Conservation (phyloP, 2,329 filamentous ascomycete species). For the Coccinonectria pachysandricola region DNA sequence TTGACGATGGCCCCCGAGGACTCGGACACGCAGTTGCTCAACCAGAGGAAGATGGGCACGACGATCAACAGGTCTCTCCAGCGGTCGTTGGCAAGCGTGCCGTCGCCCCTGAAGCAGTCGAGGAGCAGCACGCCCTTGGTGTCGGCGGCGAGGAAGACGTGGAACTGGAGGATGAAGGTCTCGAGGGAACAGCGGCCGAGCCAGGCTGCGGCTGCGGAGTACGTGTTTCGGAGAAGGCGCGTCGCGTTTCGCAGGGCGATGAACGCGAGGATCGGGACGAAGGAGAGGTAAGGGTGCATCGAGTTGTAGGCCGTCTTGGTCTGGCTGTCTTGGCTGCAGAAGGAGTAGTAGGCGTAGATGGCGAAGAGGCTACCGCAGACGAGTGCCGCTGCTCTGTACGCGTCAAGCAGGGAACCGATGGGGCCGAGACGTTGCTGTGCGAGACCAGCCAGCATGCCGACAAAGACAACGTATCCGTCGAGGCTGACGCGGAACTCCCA, state of each 20-base stretch:
- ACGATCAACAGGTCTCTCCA: slow-evolving; percentile 17
- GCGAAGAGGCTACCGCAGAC: slow-evolving; percentile 15
- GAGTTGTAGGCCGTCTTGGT: slow-evolving; percentile 30
- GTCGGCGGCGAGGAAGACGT: slow-evolving; percentile 52
- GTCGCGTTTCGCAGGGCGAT: slow-evolving; percentile 39
- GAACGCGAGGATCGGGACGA: slow-evolving; percentile 42
- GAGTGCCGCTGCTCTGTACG: slow-evolving; percentile 13
- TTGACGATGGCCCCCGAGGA: slow-evolving; percentile 17
- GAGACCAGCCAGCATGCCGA: slow-evolving; percentile 38
- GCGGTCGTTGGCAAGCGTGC: slow-evolving; percentile 14
- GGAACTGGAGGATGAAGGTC: slow-evolving; percentile 49
- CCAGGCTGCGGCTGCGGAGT: slow-evolving; percentile 35
- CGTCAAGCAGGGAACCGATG: slow-evolving; percentile 9
- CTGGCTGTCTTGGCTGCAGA: slow-evolving; percentile 4
- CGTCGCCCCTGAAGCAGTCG: slow-evolving; percentile 15
- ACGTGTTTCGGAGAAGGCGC: slow-evolving; percentile 8
- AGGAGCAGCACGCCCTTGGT: slow-evolving; percentile 37
- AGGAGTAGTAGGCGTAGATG: slow-evolving; percentile 19
- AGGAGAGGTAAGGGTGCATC: slow-evolving; percentile 43
- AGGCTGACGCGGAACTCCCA: slow-evolving; percentile 40
- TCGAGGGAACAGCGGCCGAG: slow-evolving; percentile 48
- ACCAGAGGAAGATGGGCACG: slow-evolving; percentile 20
- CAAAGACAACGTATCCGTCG: slow-evolving; percentile 45
- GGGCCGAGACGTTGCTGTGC: slow-evolving; percentile 13
- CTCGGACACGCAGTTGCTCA: slow-evolving; percentile 16